Evolutionary conservation across 257 asterid species (phyloP), one percentile per base, ranked within the genome.

Genomic region (Anisodus tanguticus): DNA sequence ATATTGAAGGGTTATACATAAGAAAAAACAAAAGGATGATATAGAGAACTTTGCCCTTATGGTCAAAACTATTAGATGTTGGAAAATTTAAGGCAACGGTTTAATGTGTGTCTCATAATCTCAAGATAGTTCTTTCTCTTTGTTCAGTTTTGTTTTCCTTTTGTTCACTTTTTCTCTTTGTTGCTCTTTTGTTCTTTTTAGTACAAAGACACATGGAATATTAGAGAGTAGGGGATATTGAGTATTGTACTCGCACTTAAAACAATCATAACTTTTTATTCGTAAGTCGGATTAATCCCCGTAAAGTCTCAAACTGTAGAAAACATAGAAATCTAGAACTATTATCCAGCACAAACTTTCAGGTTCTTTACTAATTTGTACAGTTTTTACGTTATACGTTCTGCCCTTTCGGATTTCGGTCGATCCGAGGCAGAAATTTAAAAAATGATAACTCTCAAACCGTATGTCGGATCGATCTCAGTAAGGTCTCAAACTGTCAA

Each of bases 151-250:
- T 85, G 43, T 51, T 66, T 53, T 9, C 13, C 16, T 31, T 31
- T 84, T 63, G 67, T 64, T 79, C 69, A 83, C 76, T 22, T 55
- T 58, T 55, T 11, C 22, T 82, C 49, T 74, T 72, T 86, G 86
- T 86, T 41, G 64, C 70, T 70, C 85, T 31, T 83, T 85, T 87
- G 89, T 83, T 85, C 85, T 88, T 81, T 83, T 72, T 78, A 81
- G 87, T 87, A 68, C 83, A 68, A 72, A 59, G 84, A 92, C 83
- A 41, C 4, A 1, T 63, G 83, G 90, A 90, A 89, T 87, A 89
- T 70, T 85, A 80, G 67, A 86, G 69, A 0, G 80, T 9, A 15
- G 26, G 63, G 12, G 43, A 51, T 51, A 66, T 64, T 22, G 17
- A 84, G 83, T 80, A 85, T 80, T 77, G 87, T 89, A 80, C 88